phyloP scores from a whole-genome alignment of 2,329 filamentous ascomycete species.

The Leptosphaerulina australis region DNA sequence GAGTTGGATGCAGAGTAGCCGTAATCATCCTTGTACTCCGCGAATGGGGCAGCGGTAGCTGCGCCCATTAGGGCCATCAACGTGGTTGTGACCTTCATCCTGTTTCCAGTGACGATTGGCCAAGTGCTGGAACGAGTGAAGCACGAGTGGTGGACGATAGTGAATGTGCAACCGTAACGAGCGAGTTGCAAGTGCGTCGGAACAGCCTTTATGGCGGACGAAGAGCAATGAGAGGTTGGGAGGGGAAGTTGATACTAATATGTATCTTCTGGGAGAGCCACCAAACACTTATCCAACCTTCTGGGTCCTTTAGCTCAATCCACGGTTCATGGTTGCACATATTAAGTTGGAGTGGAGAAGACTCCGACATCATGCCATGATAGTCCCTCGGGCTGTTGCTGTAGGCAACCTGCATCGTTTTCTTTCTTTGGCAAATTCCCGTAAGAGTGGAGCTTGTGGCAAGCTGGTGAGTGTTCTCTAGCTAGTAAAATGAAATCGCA shows the following conservation, averaged over 20 bases:
- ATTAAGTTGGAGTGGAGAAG: conserved; percentile 33
- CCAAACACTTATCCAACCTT: conserved; percentile 31
- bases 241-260: conserved; percentile 35
- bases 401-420: conserved; percentile 16
- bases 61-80: conserved; percentile 43
- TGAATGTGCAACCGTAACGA: conserved; percentile 48
- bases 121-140: conserved; percentile 22
- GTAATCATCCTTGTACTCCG: conserved; percentile 16
- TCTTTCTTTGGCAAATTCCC: conserved; percentile 19
- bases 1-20: conserved; percentile 6
- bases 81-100: conserved; percentile 40
- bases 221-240: conserved; percentile 14
- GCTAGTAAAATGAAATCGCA: conserved; percentile 22
- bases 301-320: conserved; percentile 20
- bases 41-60: conserved; percentile 29
- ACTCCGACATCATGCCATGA: conserved; percentile 22
- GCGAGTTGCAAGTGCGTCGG: conserved; percentile 41
- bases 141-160: conserved; percentile 35
- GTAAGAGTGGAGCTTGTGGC: conserved; percentile 27
- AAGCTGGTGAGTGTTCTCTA: conserved; percentile 20
- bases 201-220: conserved; percentile 26
- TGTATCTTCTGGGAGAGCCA: conserved; percentile 23
- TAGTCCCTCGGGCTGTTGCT: conserved; percentile 17
- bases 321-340: conserved; percentile 40
- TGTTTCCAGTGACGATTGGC: conserved; percentile 24